Evolutionary conservation across 208 protist genomes (phyloP), one percentile per base, ranked within the genome.

Genomic region (Trypanosoma congolense): DNA sequence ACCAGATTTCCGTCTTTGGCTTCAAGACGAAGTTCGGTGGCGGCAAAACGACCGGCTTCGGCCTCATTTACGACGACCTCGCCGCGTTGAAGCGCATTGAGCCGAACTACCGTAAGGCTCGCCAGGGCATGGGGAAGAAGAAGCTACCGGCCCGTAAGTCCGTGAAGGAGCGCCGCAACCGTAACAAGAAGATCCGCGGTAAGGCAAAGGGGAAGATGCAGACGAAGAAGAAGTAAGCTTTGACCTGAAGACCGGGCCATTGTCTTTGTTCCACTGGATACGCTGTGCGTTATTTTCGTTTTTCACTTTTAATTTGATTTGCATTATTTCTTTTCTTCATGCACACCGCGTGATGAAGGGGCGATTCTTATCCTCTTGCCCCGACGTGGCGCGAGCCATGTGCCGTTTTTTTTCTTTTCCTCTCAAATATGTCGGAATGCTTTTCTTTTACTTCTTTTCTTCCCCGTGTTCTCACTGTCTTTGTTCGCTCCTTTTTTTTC

Each of bases 1-100:
- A 98, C 61, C 89, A 84, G 67, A 75, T 99, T 54, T 87, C 98
- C 62, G 64, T 98, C 56, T 99, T 97, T 66, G 97, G 98, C 64
- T 98, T 99, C 92, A 88, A 93, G 64, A 99, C 97, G 50, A 92
- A 97, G 59, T 99, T 99, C 69, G 98, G 98, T 77, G 98, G 98
- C 73, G 97, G 97, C 70, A 96, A 92, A 70, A 97, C 92, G 65
- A 98, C 96, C 52, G 98, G 98, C 67, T 99, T 99, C 70, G 96
- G 96, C 73, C 80, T 99, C 55, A 99, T 99, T 93, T 99, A 99
- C 87, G 98, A 99, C 74, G 89, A 80, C 76, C 62, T 96, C 64
- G 89, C 83, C 56, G 73, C 78, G 46, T 60, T 93, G 56, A 99
- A 98, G 89, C 91, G 96, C 72, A 93, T 93, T 68, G 97, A 99